Evolutionary conservation across 2,329 filamentous ascomycete species (phyloP), one percentile per base, ranked within the genome.

Genomic region (Phyllosticta capitalensis): DNA sequence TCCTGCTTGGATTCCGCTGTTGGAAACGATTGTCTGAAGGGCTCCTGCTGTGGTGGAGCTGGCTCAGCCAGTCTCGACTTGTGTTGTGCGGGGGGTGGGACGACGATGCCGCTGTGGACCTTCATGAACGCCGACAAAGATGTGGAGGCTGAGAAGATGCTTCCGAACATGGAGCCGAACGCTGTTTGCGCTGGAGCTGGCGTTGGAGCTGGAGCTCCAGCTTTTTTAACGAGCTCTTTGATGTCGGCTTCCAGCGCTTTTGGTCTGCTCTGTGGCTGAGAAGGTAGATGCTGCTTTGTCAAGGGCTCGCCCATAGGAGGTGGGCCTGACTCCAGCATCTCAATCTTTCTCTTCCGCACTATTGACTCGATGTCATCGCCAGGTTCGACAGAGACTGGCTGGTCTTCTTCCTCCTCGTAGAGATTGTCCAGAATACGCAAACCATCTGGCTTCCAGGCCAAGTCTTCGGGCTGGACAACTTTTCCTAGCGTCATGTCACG

Each of bases 81-180:
- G 19, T 10, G 2, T 22, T n/a, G 9, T 22, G 3, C n/a, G 12
- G 49, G 22, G 1, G 19, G 20, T 22, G 20, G 1, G 22, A 12
- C 22, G 19, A 12, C 10, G 50, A 52, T 52, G 50, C 38, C 33
- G 20, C 26, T 26, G 58, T 77, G 75, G 7, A 78, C 68, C 55
- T 77, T 71, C 72, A 83, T 79, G 63, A 81, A 84, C 26, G 74
- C 77, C 5, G 76, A 71, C 28, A 83, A 65, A 3, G 78, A 76
- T 9, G 69, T 70, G 10, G 65, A 70, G 24, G 73, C 74, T 63
- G 75, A 76, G 64, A 78, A 76, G 9, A 64, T 58, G 1, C 69
- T 67, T 17, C 68, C 71, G 30, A 62, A 53, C 20, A 51, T 50
- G 5, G 50, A 26, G 4, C 12, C 19, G 10, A 17, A n/a, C 6